phyloP scores from a whole-genome alignment of 1,284 basidiomycete genomes.

The Paramarasmius palmivorus region DNA sequence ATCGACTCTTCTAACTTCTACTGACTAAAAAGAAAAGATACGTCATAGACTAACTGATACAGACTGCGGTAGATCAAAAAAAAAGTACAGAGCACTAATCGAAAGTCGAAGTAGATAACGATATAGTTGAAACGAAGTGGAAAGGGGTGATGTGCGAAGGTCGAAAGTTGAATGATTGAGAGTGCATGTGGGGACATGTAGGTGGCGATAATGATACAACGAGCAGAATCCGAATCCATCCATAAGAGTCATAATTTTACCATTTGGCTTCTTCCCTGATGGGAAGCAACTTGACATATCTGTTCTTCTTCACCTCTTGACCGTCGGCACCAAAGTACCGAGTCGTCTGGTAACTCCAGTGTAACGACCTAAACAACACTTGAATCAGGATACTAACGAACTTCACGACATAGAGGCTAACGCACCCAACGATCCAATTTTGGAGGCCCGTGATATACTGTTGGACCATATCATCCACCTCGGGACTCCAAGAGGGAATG shows the following conservation, averaged over 20 bases:
- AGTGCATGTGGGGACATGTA: background rate
- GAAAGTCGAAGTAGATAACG: background rate
- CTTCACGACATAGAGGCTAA: slow-evolving; percentile 6
- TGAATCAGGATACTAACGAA: background rate
- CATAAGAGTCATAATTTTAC: slow-evolving; percentile 1
- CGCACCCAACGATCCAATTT: slow-evolving; percentile 59
- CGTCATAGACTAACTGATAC: slow-evolving; percentile 1
- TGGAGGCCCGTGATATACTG: slow-evolving; percentile 52
- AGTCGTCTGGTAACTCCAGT: slow-evolving; percentile 60
- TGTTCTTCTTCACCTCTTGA: slow-evolving; percentile 42
- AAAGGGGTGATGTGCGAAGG: background rate
- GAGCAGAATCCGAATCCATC: background rate
- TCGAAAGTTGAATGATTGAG: background rate
- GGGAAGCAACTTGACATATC: slow-evolving; percentile 45
- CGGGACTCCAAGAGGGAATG: slow-evolving; percentile 54
- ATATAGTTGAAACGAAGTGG: background rate
- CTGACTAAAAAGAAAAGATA: too few species aligned
- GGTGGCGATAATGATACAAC: background rate
- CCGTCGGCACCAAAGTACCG: slow-evolving; percentile 56
- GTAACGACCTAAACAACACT: slow-evolving; percentile 37
- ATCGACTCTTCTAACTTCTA: too few species aligned
- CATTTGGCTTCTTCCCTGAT: slow-evolving; percentile 14
- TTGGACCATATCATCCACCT: slow-evolving; percentile 49
- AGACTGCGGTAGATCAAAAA: background rate
- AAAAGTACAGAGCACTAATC: background rate